Evolutionary conservation across 495 filamentous ascomycete species (phyloP).

Genomic region (Astrothelium macrocarpum): DNA sequence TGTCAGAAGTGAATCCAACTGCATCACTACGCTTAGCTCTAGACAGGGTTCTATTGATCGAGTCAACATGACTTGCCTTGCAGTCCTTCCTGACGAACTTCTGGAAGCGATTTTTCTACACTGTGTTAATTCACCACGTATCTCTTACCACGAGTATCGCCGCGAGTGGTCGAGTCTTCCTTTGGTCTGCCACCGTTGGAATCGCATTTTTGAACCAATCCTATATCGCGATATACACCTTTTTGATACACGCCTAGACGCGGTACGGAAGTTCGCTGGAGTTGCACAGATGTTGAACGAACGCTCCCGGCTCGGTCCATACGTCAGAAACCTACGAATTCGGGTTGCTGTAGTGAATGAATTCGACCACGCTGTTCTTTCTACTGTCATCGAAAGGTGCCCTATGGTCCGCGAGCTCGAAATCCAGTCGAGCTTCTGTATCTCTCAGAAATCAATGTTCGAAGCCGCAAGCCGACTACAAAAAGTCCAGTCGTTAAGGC

Average conservation of each 20-base stretch:
- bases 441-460: background rate
- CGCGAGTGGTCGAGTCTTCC: background rate
- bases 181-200: background rate
- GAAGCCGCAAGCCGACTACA: background rate
- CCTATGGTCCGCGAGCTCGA: background rate
- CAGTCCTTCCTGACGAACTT: background rate
- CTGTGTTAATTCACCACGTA: background rate
- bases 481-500: background rate
- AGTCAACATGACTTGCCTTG: background rate
- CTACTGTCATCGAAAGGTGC: background rate
- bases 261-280: too few relatives aligned
- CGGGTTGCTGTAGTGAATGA: background rate
- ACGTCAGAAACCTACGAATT: background rate
- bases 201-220: background rate
- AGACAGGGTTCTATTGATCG: background rate
- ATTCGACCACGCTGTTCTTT: background rate
- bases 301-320: background rate
- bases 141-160: background rate
- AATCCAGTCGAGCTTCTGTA: background rate
- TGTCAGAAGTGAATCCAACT: too few relatives aligned
- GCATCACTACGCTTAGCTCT: too few relatives aligned
- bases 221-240: background rate
- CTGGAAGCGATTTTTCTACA: background rate
- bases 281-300: background rate
- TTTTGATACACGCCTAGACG: too few relatives aligned